Evolutionary conservation across 176 grass and related monocot genomes (phyloP).

Genomic region (Oryza australiensis): DNA sequence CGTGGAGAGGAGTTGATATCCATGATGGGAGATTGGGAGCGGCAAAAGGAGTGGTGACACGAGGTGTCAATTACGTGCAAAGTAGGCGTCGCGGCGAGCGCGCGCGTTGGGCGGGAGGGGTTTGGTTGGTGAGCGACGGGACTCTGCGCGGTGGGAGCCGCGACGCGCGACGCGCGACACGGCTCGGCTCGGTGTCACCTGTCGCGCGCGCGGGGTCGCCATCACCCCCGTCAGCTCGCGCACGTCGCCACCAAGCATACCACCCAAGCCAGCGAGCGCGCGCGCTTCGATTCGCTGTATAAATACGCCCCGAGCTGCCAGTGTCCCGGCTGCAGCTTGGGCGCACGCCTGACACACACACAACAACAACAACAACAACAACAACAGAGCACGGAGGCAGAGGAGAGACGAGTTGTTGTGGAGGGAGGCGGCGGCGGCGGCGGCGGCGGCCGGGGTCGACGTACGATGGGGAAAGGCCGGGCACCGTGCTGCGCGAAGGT

Average conservation of each 20-base stretch:
- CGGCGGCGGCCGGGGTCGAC: background rate
- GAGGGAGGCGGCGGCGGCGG: background rate
- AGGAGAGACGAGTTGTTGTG: background rate
- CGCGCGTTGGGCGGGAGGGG: background rate
- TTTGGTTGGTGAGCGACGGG: constrained; percentile 32
- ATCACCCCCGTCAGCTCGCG: background rate
- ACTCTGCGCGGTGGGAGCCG: background rate
- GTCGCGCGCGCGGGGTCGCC: constrained; percentile 22
- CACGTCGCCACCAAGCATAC: background rate
- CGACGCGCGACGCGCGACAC: background rate
- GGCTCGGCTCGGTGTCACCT: background rate
- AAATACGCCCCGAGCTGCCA: background rate
- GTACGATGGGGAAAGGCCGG: constrained; percentile 66
- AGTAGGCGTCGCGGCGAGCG: background rate
- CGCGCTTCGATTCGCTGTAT: constrained; percentile 25
- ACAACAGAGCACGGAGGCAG: background rate
- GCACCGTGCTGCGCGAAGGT: constrained; percentile 94
- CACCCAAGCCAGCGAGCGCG: background rate
- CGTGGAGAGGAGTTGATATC: background rate
- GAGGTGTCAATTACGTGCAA: background rate
- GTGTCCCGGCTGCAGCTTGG: constrained; percentile 32
- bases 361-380: background rate
- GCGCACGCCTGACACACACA: background rate
- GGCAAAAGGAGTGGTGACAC: background rate
- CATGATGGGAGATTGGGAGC: background rate